phyloP scores from a whole-genome alignment of 2,329 filamentous ascomycete genomes.

The Colletotrichum eleusines region DNA sequence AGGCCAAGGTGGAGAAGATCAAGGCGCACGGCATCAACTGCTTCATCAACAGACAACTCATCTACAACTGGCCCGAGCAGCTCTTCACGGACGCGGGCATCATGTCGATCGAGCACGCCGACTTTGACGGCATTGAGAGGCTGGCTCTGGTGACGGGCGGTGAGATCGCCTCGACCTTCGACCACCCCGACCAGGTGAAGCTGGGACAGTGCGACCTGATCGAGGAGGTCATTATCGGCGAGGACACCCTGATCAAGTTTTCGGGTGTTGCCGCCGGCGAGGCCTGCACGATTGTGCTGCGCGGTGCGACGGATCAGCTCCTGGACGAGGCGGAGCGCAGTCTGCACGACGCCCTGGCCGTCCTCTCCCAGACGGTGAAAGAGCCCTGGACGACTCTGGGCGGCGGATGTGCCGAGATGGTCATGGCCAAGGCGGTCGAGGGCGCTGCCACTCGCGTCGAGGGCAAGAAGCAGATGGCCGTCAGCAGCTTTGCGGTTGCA shows the following conservation, averaged over 20 bases:
- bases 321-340: slow-evolving; percentile 97
- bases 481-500: slow-evolving; percentile 88
- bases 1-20: slow-evolving; percentile 98
- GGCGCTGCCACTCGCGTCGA: slow-evolving; percentile 92
- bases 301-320: slow-evolving; percentile 95
- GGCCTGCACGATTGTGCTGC: slow-evolving; percentile 96
- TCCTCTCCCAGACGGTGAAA: slow-evolving; percentile 95
- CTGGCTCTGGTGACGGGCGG: slow-evolving; percentile 95
- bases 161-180: slow-evolving; percentile 97
- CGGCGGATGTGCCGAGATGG: slow-evolving; percentile 97
- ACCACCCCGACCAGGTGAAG: slow-evolving; percentile 97
- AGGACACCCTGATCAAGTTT: slow-evolving; percentile 97
- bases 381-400: slow-evolving; percentile 95
- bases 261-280: slow-evolving; percentile 94
- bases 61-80: slow-evolving; percentile 99
- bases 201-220: slow-evolving; percentile 95
- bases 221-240: slow-evolving; percentile 97
- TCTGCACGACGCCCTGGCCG: slow-evolving; percentile 94
- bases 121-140: slow-evolving; percentile 98
- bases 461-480: slow-evolving; percentile 96
- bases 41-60: slow-evolving; percentile 99
- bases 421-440: slow-evolving; percentile 98
- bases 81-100: slow-evolving; percentile 98
- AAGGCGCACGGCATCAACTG: slow-evolving; percentile 99
- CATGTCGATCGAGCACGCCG: slow-evolving; percentile 98